Conservation (phyloP, 306 rosid genomes). For the Sphenostylis stenocarpa region DNA sequence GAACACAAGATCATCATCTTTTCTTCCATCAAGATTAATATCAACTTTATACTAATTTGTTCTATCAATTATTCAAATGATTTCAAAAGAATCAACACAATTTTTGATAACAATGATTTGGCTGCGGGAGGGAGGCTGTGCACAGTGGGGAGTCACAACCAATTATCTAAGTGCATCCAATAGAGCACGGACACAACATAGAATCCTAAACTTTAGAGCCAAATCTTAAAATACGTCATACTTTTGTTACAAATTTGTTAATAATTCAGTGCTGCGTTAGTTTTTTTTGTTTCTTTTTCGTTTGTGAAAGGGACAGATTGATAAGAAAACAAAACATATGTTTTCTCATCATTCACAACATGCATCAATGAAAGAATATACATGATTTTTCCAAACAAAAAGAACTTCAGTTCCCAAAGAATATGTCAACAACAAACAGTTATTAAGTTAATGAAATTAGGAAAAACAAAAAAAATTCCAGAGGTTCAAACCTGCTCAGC, state of each 20-base stretch:
- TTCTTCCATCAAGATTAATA: background rate
- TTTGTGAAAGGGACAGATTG: background rate
- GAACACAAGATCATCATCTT: background rate
- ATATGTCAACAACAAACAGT: slow-evolving; percentile 7
- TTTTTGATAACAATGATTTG: background rate
- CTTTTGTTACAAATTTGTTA: background rate
- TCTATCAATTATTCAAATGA: background rate
- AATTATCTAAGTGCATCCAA: background rate
- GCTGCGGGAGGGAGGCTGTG: background rate
- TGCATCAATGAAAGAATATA: slow-evolving; percentile 2
- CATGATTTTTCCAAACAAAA: background rate
- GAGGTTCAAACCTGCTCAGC: slow-evolving; percentile 80
- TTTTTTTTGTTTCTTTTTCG: background rate
- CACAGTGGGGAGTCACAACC: background rate
- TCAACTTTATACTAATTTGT: background rate
- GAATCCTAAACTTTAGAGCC: background rate
- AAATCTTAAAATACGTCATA: background rate
- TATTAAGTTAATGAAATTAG: slow-evolving; percentile 28
- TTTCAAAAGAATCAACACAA: background rate
- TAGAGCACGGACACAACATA: background rate
- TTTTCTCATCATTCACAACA: background rate
- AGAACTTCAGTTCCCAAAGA: slow-evolving; percentile 4
- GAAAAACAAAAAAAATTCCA: slow-evolving; percentile 28
- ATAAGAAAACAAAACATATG: background rate
- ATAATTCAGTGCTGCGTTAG: background rate